Evolutionary conservation across 2,329 filamentous ascomycete species (phyloP).

Genomic region (Xylaria multiplex): DNA sequence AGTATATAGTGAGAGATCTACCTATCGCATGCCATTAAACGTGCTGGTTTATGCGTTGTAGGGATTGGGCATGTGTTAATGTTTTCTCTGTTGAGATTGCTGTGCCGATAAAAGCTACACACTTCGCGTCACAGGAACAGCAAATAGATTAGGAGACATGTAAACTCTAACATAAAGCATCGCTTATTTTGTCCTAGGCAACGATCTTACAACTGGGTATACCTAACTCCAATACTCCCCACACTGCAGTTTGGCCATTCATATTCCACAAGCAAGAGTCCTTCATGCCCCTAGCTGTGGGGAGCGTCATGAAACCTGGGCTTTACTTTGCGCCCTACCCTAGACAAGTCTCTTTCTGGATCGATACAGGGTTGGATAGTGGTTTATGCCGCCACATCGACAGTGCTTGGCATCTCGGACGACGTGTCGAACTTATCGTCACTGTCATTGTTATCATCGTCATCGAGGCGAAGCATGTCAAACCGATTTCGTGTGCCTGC

Average conservation of each 20-base stretch:
- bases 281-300: background rate
- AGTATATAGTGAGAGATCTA: background rate
- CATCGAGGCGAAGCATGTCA: constrained; percentile 46
- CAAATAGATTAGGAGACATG: background rate
- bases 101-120: background rate
- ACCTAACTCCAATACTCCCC: constrained; percentile 29
- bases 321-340: background rate
- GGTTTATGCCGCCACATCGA: constrained; percentile 40
- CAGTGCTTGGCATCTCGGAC: constrained; percentile 46
- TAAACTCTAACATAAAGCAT: constrained; percentile 5
- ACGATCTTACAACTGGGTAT: constrained; percentile 30
- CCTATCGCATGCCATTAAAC: background rate
- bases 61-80: background rate
- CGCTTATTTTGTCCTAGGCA: constrained; percentile 12
- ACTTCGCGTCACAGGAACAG: background rate
- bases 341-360: background rate
- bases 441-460: constrained; percentile 45
- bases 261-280: constrained; percentile 5
- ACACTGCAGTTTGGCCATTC: constrained; percentile 15
- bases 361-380: background rate
- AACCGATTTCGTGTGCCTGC: constrained; percentile 43
- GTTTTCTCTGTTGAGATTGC: background rate
- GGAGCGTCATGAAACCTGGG: background rate
- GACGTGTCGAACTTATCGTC: constrained; percentile 48
- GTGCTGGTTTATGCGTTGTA: background rate